Evolutionary conservation across 73 alveolate species (phyloP), one percentile per base, ranked within the genome.

Genomic region (Paramecium octaurelia): DNA sequence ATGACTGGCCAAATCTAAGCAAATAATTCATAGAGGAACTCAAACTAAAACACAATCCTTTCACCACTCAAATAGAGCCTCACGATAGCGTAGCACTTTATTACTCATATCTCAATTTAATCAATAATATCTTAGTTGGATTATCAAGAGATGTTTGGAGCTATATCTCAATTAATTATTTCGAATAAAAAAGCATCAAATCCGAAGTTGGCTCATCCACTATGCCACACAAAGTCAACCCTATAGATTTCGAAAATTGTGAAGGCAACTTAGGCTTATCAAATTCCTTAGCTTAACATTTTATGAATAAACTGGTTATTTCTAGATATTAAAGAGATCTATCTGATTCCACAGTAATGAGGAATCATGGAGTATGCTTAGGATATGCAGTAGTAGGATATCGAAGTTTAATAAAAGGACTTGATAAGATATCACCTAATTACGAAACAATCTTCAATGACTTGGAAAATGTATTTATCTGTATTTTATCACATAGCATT

Each of bases 151-250:
- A 96, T 88, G 94, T 96, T 98, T 97, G 98, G 98, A 94, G 96
- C 42, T 97, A 96, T 84, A 80, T 95, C 44, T 96, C 98, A 20
- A 85, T 87, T 10, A 98, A 97, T 34, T 95, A 96, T 92, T 95
- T 97, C 92, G 96, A 95, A 86, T 90, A 94, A 57, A 83, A 54
- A 70, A 83, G 95, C 11, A 94, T 95, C 27, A 94, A 92, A 69
- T 94, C 97, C 2, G 99, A 97, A 92, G 97, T 97, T 11, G 99
- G 99, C 0, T 95, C 98, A 2, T 96, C 99, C 14, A 97, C 99
- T 21, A 97, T 97, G 99, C 99, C 99, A 38, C 99, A 97, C 85
- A 97, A 97, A 88, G 94, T 94, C 23, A 97, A 97, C 84, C 99
- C 99, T 4, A 97, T 97, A 4, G 98, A 97, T 92, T 97, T 95